Evolutionary conservation across 108 stramenopile species (phyloP).

Genomic region (Cylindrotheca closterium): DNA sequence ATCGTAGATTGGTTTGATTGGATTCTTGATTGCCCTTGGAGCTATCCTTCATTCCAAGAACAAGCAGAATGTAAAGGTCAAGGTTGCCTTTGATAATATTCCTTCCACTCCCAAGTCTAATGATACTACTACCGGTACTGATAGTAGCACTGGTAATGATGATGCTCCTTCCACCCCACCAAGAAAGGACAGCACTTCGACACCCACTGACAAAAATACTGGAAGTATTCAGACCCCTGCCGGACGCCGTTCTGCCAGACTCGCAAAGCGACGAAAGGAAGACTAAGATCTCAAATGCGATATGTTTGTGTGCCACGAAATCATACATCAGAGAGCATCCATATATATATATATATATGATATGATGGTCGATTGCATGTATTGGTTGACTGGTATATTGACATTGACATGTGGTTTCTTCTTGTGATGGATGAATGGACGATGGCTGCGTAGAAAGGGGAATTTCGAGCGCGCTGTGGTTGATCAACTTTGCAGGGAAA

Average conservation of each 20-base stretch:
- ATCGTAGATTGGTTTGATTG: neutral
- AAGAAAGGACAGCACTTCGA: too few relatives aligned
- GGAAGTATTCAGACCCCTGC: slow-evolving; percentile 56
- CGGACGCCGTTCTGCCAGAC: slow-evolving; percentile 60
- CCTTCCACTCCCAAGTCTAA: neutral
- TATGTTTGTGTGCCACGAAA: too few relatives aligned
- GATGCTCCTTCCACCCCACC: slow-evolving; percentile 47
- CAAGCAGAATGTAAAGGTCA: neutral
- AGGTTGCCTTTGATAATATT: neutral
- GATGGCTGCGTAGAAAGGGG: neutral
- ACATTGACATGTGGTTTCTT: neutral
- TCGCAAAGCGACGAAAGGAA: slow-evolving; percentile 42
- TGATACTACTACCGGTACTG: slow-evolving; percentile 11
- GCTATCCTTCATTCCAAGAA: neutral
- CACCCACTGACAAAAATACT: slow-evolving; percentile 22
- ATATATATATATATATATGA: too few relatives aligned
- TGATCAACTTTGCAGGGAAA: neutral
- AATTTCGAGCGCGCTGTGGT: neutral
- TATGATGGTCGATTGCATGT: neutral
- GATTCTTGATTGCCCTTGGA: neutral
- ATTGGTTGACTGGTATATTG: neutral
- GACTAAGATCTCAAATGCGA: too few relatives aligned
- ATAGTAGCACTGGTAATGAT: slow-evolving; percentile 39
- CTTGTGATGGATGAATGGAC: neutral
- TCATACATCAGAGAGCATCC: too few relatives aligned